phyloP scores from a whole-genome alignment of 441 rosid species.

The Corymbia calophylla region DNA sequence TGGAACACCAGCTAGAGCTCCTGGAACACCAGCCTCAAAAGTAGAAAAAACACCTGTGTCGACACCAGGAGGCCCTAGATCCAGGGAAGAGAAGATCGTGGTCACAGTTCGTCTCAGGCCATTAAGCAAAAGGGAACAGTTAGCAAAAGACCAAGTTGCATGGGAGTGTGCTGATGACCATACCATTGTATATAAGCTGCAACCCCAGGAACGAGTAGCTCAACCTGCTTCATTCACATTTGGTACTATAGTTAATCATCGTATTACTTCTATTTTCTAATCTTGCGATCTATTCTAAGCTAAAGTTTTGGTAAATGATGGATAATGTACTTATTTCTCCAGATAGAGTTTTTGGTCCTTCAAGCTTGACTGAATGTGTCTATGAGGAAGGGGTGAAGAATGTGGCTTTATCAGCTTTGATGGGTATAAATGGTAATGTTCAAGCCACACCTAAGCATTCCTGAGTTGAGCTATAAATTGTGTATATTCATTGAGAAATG shows the following conservation, averaged over 20 bases:
- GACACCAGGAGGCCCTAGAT: slow-evolving; percentile 75
- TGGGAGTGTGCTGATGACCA: slow-evolving; percentile 94
- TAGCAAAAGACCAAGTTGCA: slow-evolving; percentile 81
- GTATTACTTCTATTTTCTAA: not conserved
- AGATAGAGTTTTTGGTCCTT: slow-evolving; percentile 95
- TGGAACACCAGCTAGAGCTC: slow-evolving; percentile 38
- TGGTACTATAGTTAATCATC: slow-evolving; percentile 33
- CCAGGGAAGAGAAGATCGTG: slow-evolving; percentile 91
- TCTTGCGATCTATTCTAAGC: not conserved
- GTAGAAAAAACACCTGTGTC: slow-evolving; percentile 57
- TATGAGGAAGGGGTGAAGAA: slow-evolving; percentile 97
- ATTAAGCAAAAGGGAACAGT: slow-evolving; percentile 75
- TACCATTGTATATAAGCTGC: slow-evolving; percentile 64
- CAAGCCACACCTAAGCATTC: not conserved
- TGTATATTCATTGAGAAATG: not conserved
- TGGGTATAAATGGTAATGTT: slow-evolving; percentile 83
- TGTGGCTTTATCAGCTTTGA: slow-evolving; percentile 92
- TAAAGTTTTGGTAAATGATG: not conserved
- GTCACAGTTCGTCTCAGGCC: slow-evolving; percentile 95
- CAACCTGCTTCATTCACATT: slow-evolving; percentile 76
- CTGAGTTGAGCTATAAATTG: not conserved
- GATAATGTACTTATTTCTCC: slow-evolving; percentile 4
- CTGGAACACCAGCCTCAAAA: slow-evolving; percentile 83
- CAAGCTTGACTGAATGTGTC: slow-evolving; percentile 63
- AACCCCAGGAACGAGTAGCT: slow-evolving; percentile 68